Conservation (phyloP, 768 basidiomycete species). For the Trametes villosa region DNA sequence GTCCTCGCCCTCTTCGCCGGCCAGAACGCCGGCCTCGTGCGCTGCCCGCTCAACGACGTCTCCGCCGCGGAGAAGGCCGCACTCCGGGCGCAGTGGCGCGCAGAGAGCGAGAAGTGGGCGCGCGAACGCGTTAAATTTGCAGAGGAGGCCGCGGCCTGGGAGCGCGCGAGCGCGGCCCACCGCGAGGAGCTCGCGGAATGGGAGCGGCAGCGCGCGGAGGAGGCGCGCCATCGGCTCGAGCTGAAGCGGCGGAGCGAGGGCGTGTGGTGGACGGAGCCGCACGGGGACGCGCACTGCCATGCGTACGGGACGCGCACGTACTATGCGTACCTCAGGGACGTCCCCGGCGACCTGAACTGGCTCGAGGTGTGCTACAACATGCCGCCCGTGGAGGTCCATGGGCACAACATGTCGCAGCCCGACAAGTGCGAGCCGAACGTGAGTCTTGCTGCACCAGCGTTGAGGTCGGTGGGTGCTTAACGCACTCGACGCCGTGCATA, state of each 20-base stretch:
- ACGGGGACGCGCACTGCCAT: constrained; percentile 14
- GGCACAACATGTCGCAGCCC: constrained; percentile 19
- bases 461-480: too few species aligned
- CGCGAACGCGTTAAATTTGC: background rate
- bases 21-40: constrained; percentile 10
- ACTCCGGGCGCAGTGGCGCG: constrained; percentile 1
- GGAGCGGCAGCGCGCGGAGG: constrained; percentile 3
- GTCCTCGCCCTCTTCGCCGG: constrained; percentile 1
- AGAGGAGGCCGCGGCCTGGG: background rate
- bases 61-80: constrained; percentile 7
- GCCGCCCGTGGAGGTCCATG: constrained; percentile 21
- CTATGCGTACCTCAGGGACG: constrained; percentile 19
- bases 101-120: background rate
- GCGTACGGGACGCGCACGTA: constrained; percentile 26
- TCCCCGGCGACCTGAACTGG: constrained; percentile 19
- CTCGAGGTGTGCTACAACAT: constrained; percentile 22
- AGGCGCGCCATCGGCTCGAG: constrained; percentile 11
- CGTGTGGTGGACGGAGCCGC: constrained; percentile 21
- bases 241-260: constrained; percentile 14
- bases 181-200: constrained; percentile 10
- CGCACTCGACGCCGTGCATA: background rate
- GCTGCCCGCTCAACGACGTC: constrained; percentile 17
- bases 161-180: constrained; percentile 9
- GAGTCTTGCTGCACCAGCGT: background rate
- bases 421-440: background rate